Conservation (phyloP, 805 yeast genomes). For the Starmerella geochares region DNA sequence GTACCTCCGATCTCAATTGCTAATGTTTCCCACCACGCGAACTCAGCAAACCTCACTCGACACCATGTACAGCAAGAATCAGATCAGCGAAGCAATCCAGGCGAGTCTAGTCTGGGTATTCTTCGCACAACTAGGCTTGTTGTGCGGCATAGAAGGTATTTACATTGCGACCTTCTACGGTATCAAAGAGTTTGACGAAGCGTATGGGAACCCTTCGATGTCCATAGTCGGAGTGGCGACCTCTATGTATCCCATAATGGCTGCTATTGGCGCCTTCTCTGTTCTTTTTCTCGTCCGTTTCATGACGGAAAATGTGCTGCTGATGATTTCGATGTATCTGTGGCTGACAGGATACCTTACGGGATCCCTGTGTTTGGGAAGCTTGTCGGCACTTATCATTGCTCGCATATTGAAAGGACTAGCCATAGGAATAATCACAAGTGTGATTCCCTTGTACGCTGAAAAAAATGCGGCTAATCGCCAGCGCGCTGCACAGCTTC, state of each 20-base stretch:
- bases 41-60: too few species aligned
- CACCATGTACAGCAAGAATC: slow-evolving; percentile 1
- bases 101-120: slow-evolving; percentile 16
- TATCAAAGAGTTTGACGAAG: slow-evolving; percentile 14
- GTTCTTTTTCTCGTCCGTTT: slow-evolving; percentile 11
- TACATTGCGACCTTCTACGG: slow-evolving; percentile 22
- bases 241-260: slow-evolving; percentile 23
- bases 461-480: slow-evolving; percentile 10
- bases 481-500: slow-evolving; percentile 17
- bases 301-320: slow-evolving; percentile 3
- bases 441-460: slow-evolving; percentile 23
- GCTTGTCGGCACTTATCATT: slow-evolving; percentile 16
- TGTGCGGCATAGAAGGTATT: slow-evolving; percentile 26
- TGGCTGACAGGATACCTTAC: slow-evolving; percentile 25
- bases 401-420: slow-evolving; percentile 23
- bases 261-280: slow-evolving; percentile 21
- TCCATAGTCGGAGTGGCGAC: slow-evolving; percentile 20
- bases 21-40: too few species aligned
- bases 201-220: slow-evolving; percentile 20
- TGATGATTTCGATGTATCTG: slow-evolving; percentile 11
- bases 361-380: slow-evolving; percentile 14
- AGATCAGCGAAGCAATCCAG: neutral
- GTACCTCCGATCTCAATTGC: too few species aligned
- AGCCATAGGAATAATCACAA: slow-evolving; percentile 23
- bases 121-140: slow-evolving; percentile 20